Evolutionary conservation across 768 basidiomycete genomes (phyloP).

Genomic region (Tylopilus intermedius): DNA sequence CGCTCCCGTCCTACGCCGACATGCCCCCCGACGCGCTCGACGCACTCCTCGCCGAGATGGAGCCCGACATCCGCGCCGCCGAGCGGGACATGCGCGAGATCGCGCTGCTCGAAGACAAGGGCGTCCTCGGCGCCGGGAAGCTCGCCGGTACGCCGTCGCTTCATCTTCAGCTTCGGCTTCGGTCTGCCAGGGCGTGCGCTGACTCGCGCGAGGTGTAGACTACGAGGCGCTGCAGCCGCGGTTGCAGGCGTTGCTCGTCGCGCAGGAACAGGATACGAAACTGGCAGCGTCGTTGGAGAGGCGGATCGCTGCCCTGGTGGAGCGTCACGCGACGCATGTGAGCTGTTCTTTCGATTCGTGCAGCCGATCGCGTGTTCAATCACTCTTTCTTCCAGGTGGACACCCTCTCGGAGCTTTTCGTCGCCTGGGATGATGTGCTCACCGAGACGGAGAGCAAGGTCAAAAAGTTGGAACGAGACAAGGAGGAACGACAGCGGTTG

Average conservation of each 20-base stretch:
- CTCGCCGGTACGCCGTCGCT: conserved; percentile 44
- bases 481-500: conserved; percentile 53
- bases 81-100: conserved; percentile 82
- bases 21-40: conserved; percentile 69
- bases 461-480: conserved; percentile 53
- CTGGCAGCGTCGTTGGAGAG: conserved; percentile 59
- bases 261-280: conserved; percentile 54
- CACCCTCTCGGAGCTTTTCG: conserved; percentile 76
- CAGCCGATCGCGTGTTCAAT: background rate
- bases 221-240: conserved; percentile 65
- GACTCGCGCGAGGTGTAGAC: conserved; percentile 32
- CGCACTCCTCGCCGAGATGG: conserved; percentile 71
- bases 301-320: conserved; percentile 60
- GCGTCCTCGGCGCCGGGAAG: conserved; percentile 68
- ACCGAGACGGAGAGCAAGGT: conserved; percentile 61
- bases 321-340: conserved; percentile 69
- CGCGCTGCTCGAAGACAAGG: conserved; percentile 61
- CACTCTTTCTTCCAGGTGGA: conserved; percentile 52
- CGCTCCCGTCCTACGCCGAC: conserved; percentile 54
- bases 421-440: conserved; percentile 78
- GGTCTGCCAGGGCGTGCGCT: too few relatives aligned
- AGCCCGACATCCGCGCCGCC: conserved; percentile 75
- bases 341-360: conserved; percentile 17
- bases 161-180: too few relatives aligned
- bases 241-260: conserved; percentile 52